Conservation (phyloP, 352 stramenopile species). For the Phytophthora hybrid region DNA sequence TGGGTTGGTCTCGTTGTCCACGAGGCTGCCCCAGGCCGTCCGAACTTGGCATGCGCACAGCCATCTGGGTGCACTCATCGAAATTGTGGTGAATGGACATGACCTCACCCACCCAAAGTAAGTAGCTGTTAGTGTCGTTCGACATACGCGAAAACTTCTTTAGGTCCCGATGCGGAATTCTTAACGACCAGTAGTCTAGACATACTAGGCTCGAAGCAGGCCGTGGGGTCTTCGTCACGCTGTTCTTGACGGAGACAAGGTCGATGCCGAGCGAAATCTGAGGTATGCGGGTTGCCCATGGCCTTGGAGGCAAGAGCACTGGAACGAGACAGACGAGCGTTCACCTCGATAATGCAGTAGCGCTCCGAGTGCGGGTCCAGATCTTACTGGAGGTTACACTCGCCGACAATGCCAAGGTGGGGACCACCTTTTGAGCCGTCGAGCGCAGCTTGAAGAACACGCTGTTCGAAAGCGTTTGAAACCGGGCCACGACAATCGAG, state of each 20-base stretch:
- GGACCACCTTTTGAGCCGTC: slow-evolving; percentile 96
- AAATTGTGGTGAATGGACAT: slow-evolving; percentile 97
- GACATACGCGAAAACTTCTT: slow-evolving; percentile 96
- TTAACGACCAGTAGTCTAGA: slow-evolving; percentile 98
- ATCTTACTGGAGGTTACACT: slow-evolving; percentile 99
- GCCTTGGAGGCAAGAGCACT: slow-evolving; percentile 98
- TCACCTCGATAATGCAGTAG: slow-evolving; percentile 99
- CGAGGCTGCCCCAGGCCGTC: slow-evolving; percentile 83
- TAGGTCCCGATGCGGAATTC: slow-evolving; percentile 97
- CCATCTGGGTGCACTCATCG: slow-evolving; percentile 98
- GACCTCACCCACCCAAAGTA: slow-evolving; percentile 97
- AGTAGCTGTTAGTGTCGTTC: slow-evolving; percentile 93
- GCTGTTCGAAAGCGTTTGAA: slow-evolving; percentile 96
- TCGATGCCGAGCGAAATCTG: slow-evolving; percentile 97
- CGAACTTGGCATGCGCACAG: slow-evolving; percentile 93
- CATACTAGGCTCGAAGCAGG: slow-evolving; percentile 95
- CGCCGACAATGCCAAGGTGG: slow-evolving; percentile 97
- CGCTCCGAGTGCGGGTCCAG: slow-evolving; percentile 94
- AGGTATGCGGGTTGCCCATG: slow-evolving; percentile 98
- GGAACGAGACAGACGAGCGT: slow-evolving; percentile 97
- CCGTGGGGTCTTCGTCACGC: slow-evolving; percentile 97
- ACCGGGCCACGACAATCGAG: slow-evolving; percentile 97
- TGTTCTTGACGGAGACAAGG: slow-evolving; percentile 96
- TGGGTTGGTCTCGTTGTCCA: slow-evolving; percentile 77
- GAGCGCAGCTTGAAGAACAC: slow-evolving; percentile 99